Percentiles rank a stretch among this genome's conserved stretches.
Evolutionary conservation across 805 yeast genomes (phyloP).

Genomic region (Candida oleophila): DNA sequence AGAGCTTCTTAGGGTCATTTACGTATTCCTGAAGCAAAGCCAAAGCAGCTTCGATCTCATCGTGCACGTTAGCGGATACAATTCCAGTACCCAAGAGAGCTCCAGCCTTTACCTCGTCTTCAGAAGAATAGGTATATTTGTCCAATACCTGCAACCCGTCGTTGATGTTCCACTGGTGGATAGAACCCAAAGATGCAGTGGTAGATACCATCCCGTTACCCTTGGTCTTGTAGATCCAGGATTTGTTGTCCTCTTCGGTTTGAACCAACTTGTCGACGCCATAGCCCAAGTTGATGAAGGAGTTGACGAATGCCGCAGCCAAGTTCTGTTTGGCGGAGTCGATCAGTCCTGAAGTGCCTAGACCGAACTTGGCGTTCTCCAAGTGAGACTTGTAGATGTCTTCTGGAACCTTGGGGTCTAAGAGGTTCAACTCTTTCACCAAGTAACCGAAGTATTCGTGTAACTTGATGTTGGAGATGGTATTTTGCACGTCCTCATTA

Average conservation of each 20-base stretch:
- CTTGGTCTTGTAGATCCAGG: slow-evolving; percentile 91
- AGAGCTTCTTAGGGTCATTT: slow-evolving; percentile 56
- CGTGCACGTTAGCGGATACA: slow-evolving; percentile 88
- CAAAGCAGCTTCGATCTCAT: slow-evolving; percentile 91
- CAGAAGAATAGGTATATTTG: slow-evolving; percentile 81
- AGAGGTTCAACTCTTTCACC: slow-evolving; percentile 81
- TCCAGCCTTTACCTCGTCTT: slow-evolving; percentile 91
- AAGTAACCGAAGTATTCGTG: slow-evolving; percentile 79
- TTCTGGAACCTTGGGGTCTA: slow-evolving; percentile 91
- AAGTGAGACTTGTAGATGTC: slow-evolving; percentile 90
- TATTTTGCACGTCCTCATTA: slow-evolving; percentile 73
- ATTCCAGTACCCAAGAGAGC: slow-evolving; percentile 95
- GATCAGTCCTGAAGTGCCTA: slow-evolving; percentile 52
- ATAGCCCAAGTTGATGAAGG: slow-evolving; percentile 87
- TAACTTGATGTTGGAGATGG: slow-evolving; percentile 75
- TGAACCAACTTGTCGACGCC: slow-evolving; percentile 80
- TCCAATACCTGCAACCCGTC: slow-evolving; percentile 90
- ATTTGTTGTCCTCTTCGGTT: slow-evolving; percentile 65
- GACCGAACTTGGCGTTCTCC: slow-evolving; percentile 64
- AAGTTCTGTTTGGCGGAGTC: slow-evolving; percentile 95
- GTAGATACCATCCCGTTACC: slow-evolving; percentile 90
- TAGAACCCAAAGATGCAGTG: slow-evolving; percentile 86
- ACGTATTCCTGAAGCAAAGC: slow-evolving; percentile 84
- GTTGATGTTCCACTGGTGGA: slow-evolving; percentile 86
- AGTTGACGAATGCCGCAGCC: slow-evolving; percentile 92